Conservation (phyloP, 2,329 filamentous ascomycete genomes). For the Leptoxyphium fumago region DNA sequence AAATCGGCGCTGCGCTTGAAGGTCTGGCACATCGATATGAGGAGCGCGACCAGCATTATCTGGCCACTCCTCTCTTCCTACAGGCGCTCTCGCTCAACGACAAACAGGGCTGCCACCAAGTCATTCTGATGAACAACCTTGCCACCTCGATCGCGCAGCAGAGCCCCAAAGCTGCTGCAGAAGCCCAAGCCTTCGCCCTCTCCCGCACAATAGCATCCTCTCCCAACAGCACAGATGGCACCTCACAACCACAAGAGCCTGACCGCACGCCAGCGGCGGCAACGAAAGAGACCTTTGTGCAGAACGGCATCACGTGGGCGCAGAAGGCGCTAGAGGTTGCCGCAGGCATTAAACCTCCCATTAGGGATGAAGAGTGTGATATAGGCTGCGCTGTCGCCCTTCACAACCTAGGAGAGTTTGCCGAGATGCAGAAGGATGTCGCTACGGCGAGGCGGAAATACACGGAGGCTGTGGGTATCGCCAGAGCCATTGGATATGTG, state of each 20-base stretch:
- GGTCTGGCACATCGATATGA: constrained; percentile 68
- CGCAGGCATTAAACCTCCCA: constrained; percentile 47
- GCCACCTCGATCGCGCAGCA: constrained; percentile 60
- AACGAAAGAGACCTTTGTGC: constrained; percentile 42
- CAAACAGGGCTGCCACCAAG: constrained; percentile 55
- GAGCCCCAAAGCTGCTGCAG: constrained; percentile 21
- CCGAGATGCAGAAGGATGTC: constrained; percentile 54
- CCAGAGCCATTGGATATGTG: constrained; percentile 32
- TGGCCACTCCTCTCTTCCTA: constrained; percentile 74
- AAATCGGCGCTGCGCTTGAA: constrained; percentile 64
- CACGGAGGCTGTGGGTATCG: constrained; percentile 49
- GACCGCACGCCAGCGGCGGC: constrained; percentile 32
- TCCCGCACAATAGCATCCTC: constrained; percentile 21
- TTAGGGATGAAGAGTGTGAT: constrained; percentile 66
- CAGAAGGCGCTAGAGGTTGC: constrained; percentile 58
- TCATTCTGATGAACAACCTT: constrained; percentile 76
- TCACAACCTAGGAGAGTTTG: constrained; percentile 77
- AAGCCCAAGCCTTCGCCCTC: constrained; percentile 16
- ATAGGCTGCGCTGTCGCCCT: constrained; percentile 67
- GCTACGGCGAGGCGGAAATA: constrained; percentile 54
- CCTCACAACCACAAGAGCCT: constrained; percentile 6
- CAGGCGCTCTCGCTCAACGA: constrained; percentile 62
- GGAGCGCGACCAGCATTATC: constrained; percentile 56
- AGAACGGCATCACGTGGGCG: constrained; percentile 64
- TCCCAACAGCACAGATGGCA: background rate